These are phyloP conservation scores for Dendrobium nobile DNA, from an alignment of 106 monocot genomes.

Conservation along the genomic window DNA sequence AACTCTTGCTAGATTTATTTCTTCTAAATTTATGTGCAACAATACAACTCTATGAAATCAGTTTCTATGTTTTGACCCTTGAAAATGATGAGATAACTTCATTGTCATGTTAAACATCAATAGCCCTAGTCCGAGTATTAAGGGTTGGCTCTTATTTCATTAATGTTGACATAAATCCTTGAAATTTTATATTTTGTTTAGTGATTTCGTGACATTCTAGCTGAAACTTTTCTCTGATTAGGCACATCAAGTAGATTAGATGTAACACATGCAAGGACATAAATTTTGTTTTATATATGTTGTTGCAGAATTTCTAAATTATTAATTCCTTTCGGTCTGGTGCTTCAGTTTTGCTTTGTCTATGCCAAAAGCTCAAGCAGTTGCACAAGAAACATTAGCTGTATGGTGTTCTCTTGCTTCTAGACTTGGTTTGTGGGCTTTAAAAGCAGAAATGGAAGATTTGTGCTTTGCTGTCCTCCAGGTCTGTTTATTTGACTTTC, in stretches of 20 bases:
- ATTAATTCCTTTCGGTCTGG: background rate
- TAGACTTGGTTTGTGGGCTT: constrained; percentile 89
- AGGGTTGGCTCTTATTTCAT: background rate
- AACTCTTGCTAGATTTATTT: too few species aligned
- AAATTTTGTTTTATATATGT: background rate
- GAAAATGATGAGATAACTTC: background rate
- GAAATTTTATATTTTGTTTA: background rate
- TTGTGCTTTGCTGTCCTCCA: constrained; percentile 93
- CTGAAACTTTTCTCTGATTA: background rate
- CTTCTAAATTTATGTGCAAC: background rate
- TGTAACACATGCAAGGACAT: background rate
- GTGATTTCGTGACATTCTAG: background rate
- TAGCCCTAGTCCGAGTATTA: too few species aligned
- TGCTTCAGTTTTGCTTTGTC: constrained; percentile 77
- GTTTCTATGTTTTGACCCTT: background rate
- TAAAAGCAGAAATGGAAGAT: constrained; percentile 95
- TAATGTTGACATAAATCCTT: background rate
- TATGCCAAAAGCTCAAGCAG: constrained; percentile 83
- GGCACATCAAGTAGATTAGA: background rate
- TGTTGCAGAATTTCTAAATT: background rate
- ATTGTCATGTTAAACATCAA: background rate
- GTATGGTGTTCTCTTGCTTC: constrained; percentile 99
- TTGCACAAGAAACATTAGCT: constrained; percentile 88
- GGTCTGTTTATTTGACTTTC: constrained; percentile 29
- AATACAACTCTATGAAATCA: background rate